Conservation (phyloP, 345 rosid species). For the Euphorbia pulcherrima region DNA sequence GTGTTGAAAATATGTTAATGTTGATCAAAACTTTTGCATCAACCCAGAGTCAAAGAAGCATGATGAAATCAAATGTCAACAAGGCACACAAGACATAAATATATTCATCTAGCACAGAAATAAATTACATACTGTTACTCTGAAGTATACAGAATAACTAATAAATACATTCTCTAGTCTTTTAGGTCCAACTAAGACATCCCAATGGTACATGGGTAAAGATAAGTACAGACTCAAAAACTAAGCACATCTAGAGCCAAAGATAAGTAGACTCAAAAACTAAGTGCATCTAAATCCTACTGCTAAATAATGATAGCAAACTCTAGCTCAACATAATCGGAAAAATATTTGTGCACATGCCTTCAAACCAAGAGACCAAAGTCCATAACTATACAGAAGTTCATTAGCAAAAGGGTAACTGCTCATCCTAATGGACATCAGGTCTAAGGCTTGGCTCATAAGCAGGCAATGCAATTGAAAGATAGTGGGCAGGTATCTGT, state of each 20-base stretch:
- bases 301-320: constrained; percentile 7
- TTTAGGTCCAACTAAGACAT: constrained; percentile 18
- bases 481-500: constrained; percentile 35
- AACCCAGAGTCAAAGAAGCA: background rate
- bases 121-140: constrained; percentile 10
- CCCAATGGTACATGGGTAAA: constrained; percentile 1
- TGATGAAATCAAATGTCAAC: background rate
- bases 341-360: constrained; percentile 19
- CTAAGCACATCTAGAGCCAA: background rate
- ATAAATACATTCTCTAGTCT: constrained; percentile 14
- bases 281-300: constrained; percentile 10
- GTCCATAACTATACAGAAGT: constrained; percentile 31
- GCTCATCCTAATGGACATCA: constrained; percentile 13
- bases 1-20: background rate
- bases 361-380: constrained; percentile 36
- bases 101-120: background rate
- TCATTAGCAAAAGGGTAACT: constrained; percentile 22
- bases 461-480: constrained; percentile 39
- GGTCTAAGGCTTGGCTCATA: constrained; percentile 21
- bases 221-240: constrained; percentile 19
- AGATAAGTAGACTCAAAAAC: constrained; percentile 2
- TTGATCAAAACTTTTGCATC: background rate
- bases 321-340: constrained; percentile 8
- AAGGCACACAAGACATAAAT: background rate
- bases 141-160: constrained; percentile 16